Evolutionary conservation across 2,329 filamentous ascomycete species (phyloP).

Genomic region (Verticillium tricorpus): DNA sequence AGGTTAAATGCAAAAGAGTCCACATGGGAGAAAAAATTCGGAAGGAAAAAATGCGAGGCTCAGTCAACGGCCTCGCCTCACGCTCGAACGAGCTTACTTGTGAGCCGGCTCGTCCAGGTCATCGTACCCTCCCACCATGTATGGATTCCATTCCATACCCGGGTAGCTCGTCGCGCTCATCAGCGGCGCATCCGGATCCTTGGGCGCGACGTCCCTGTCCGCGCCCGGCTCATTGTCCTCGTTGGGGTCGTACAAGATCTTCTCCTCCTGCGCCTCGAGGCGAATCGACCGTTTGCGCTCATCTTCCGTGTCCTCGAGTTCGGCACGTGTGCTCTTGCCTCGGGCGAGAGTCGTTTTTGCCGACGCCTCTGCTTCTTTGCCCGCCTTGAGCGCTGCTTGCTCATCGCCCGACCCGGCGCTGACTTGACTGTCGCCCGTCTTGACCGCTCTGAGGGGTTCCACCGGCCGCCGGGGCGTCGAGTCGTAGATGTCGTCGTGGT

Average conservation of each 20-base stretch:
- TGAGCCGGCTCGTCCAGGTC: conserved; percentile 6
- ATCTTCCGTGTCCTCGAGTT: conserved; percentile 37
- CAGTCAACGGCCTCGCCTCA: too few species aligned
- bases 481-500: conserved; percentile 26
- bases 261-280: conserved; percentile 45
- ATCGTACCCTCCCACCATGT: conserved; percentile 21
- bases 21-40: neutral
- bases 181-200: conserved; percentile 42
- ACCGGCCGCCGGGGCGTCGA: conserved; percentile 21
- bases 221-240: conserved; percentile 18
- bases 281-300: conserved; percentile 40
- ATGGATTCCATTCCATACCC: conserved; percentile 66
- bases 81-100: too few species aligned
- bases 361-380: neutral
- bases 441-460: conserved; percentile 7
- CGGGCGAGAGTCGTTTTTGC: neutral
- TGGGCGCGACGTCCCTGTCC: conserved; percentile 28
- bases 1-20: neutral
- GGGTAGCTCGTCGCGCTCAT: conserved; percentile 68
- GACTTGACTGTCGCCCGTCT: conserved; percentile 9
- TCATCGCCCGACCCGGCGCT: conserved; percentile 11
- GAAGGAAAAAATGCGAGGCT: neutral
- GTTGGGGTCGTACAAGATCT: conserved; percentile 38
- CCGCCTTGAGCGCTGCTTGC: conserved; percentile 4
- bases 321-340: conserved; percentile 20